Evolutionary conservation across 148 eudicot species (phyloP).

Genomic region (Rhododendron simsii): DNA sequence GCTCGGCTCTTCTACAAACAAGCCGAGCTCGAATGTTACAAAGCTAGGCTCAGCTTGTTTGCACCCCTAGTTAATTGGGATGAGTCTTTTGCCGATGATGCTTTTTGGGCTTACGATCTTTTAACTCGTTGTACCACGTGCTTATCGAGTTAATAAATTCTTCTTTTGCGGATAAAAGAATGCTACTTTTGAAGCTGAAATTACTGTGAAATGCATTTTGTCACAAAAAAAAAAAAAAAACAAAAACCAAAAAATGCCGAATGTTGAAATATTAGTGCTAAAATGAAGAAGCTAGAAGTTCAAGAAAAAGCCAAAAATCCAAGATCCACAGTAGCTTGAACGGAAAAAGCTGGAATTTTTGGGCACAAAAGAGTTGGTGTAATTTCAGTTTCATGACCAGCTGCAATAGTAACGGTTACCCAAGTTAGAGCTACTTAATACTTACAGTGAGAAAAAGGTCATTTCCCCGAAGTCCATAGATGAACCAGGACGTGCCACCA

Average conservation of each 20-base stretch:
- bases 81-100: neutral
- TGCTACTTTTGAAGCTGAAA: neutral
- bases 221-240: no score
- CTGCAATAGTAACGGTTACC: neutral
- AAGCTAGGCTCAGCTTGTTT: no score
- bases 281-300: neutral
- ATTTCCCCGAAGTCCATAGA: constrained; percentile 68
- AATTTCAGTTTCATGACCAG: neutral
- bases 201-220: neutral
- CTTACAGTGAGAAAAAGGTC: constrained; percentile 73
- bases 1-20: no score
- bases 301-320: neutral
- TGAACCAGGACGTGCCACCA: constrained; percentile 80
- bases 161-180: no score
- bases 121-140: neutral
- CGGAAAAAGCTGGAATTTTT: neutral
- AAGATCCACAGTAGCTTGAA: neutral
- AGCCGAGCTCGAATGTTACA: no score
- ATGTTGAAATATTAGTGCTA: neutral
- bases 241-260: neutral
- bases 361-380: neutral
- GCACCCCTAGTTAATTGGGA: no score
- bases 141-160: neutral
- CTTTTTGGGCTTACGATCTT: neutral
- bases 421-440: neutral